Base-by-base conservation (phyloP, 768 basidiomycete species). In the Neoboletus magnificus region DNA sequence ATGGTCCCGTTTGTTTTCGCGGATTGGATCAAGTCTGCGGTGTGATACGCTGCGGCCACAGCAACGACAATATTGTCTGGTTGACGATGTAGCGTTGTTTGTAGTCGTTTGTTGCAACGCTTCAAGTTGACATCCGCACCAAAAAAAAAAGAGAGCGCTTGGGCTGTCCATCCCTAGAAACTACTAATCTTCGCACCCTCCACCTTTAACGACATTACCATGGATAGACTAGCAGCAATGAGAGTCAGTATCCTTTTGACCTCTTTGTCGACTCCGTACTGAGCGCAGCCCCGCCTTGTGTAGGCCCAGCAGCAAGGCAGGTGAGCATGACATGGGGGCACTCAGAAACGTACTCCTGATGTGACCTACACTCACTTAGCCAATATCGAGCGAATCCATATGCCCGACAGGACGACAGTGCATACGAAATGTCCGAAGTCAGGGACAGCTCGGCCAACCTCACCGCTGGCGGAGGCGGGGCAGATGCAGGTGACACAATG, bases 191-290 rank as follows among this genome's bases (percentile, higher is more conserved):
- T 39, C 27, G 1, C 25, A 25, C 61, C 55, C n/a, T 61, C 72
- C 64, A 62, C 88, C 16, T 50, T 52, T 91, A 86, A 90, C 93
- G 69, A 68, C 55, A 46, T 25, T 32, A 62, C 54, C 61, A 85
- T 93, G 82, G 92, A 95, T 77, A 84, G 93, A 80, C 82, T 95
- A 61, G 92, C 90, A 65, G 89, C 87, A 59, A 83, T 89, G 84
- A 83, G 90, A 76, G 89, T 90, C 56, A 55, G 84, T 70, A 3
- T 37, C 27, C 16, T 2, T 11, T 48, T 43, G 0, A 8, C 5
- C 30, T 48, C 23, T 15, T 46, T 2, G 4, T 43, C 9, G n/a
- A 12, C 39, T 15, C 29, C 45, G 11, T 39, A 35, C 60, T 68
- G 32, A 66, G 4, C 44, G 10, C 35, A 36, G 25, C 22, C 35